These are phyloP conservation scores for Astrocystis sublimbata DNA, from an alignment of 495 filamentous ascomycete species.

Conservation along the genomic window DNA sequence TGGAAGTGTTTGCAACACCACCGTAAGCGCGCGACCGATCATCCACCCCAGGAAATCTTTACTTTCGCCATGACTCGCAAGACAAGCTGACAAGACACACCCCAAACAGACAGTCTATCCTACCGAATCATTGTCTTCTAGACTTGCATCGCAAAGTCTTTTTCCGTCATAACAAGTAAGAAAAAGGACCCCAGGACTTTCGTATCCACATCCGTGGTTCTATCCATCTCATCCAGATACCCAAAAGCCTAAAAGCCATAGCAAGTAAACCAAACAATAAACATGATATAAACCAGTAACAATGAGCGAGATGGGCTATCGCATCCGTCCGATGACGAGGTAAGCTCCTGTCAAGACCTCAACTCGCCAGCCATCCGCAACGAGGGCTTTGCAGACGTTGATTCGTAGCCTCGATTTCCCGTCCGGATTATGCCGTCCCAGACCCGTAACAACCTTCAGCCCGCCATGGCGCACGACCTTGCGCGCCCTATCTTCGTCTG, in stretches of 20 bases:
- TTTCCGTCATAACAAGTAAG: background rate
- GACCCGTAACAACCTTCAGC: constrained; percentile 77
- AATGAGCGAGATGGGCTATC: background rate
- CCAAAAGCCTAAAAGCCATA: background rate
- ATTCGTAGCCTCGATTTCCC: constrained; percentile 74
- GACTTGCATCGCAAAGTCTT: background rate
- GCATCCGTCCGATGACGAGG: constrained; percentile 58
- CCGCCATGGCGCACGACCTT: constrained; percentile 44
- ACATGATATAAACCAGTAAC: background rate
- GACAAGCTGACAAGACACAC: too few species aligned
- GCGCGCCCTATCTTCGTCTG: constrained; percentile 56
- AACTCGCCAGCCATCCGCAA: constrained; percentile 80
- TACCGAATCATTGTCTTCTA: too few species aligned
- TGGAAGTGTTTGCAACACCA: background rate
- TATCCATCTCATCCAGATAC: background rate
- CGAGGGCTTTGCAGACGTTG: constrained; percentile 75
- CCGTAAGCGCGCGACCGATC: too few species aligned
- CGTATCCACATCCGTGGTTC: background rate
- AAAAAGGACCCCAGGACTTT: background rate
- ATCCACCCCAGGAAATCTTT: too few species aligned
- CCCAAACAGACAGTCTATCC: too few species aligned
- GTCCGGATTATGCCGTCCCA: constrained; percentile 75
- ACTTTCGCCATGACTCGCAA: too few species aligned
- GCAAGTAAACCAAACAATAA: background rate
- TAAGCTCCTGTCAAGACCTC: constrained; percentile 66